phyloP scores from a whole-genome alignment of 805 yeast species.

The Candida palmyrensis region DNA sequence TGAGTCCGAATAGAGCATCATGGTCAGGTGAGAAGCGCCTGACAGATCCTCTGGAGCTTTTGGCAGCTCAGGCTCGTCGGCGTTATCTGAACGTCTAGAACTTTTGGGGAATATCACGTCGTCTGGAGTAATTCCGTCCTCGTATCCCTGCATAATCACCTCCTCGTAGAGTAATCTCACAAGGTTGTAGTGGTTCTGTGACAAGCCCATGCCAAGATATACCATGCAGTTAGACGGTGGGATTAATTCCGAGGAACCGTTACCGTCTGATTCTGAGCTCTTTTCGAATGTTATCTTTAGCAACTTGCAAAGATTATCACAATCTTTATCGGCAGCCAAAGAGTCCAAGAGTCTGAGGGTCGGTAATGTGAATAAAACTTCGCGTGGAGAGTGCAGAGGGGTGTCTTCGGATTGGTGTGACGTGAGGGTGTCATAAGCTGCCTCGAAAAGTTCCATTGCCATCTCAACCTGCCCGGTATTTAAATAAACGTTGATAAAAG shows the following conservation, averaged over 20 bases:
- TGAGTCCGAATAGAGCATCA: too few species aligned
- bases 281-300: slow-evolving; percentile 7
- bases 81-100: too few species aligned
- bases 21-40: background rate
- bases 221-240: slow-evolving; percentile 15
- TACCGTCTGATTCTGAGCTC: background rate
- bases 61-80: background rate
- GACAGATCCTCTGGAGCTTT: background rate
- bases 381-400: background rate
- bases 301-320: slow-evolving; percentile 14
- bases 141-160: slow-evolving; percentile 24
- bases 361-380: slow-evolving; percentile 13
- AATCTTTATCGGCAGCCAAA: slow-evolving; percentile 16
- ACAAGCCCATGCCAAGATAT: slow-evolving; percentile 19
- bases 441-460: slow-evolving; percentile 17
- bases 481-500: slow-evolving; percentile 17
- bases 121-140: slow-evolving; percentile 16
- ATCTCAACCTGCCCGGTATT: slow-evolving; percentile 18
- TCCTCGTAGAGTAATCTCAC: slow-evolving; percentile 23
- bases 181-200: slow-evolving; percentile 20
- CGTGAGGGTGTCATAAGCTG: background rate
- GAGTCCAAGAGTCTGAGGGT: slow-evolving; percentile 11
- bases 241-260: slow-evolving; percentile 3
- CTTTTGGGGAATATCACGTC: slow-evolving; percentile 15
- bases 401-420: background rate